Evolutionary conservation across 345 rosid species (phyloP).

Genomic region (Rhodamnia argentea): DNA sequence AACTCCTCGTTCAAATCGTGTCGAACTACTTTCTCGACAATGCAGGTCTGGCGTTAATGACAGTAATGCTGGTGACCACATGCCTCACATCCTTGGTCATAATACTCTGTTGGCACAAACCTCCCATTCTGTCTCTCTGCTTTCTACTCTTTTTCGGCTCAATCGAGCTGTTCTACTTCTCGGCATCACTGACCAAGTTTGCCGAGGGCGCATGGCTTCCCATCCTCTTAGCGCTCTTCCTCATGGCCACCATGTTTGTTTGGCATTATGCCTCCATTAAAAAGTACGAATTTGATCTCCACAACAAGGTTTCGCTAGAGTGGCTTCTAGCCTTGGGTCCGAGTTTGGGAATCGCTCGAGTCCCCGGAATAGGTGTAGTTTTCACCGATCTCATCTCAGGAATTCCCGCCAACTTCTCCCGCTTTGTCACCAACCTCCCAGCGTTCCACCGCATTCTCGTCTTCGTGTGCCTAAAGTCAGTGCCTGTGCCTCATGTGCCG

Average conservation of each 20-base stretch:
- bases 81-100: conserved; percentile 90
- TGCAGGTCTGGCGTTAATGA: conserved; percentile 96
- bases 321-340: conserved; percentile 97
- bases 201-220: conserved; percentile 99
- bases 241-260: conserved; percentile 86
- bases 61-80: conserved; percentile 98
- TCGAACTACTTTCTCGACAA: not conserved
- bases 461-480: conserved; percentile 89
- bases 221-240: conserved; percentile 79
- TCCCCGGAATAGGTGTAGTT: conserved; percentile 91
- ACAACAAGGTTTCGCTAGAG: conserved; percentile 91
- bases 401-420: conserved; percentile 95
- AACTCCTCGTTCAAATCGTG: not conserved
- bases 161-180: conserved; percentile 87
- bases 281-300: conserved; percentile 90
- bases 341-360: conserved; percentile 83
- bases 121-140: conserved; percentile 56
- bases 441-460: conserved; percentile 90
- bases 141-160: conserved; percentile 87
- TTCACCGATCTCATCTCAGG: conserved; percentile 94
- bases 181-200: conserved; percentile 94
- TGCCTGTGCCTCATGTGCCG: conserved; percentile 84
- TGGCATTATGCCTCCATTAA: conserved; percentile 95
- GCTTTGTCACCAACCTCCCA: conserved; percentile 96
- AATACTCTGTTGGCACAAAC: conserved; percentile 88